Evolutionary conservation across 192 early-diverging fungal species (phyloP), one percentile per base, ranked within the genome.

Genomic region (Allomyces arbusculus): DNA sequence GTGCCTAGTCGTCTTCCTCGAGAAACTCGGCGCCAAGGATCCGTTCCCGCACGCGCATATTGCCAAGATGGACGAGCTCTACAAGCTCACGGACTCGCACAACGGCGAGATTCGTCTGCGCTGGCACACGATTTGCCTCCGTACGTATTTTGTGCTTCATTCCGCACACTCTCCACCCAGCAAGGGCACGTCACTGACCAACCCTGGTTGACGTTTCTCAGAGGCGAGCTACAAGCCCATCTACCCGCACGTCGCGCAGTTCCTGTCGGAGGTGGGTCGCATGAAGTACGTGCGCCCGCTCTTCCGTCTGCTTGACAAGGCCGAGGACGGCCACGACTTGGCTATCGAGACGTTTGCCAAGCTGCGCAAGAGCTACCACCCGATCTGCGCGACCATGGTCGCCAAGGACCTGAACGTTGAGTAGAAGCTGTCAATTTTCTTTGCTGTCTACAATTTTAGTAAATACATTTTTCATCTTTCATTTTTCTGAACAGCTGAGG

Each of bases 281-380:
- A 95, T 97, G 94, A 95, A 95, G 77, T 94, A 83, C 72, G 85
- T 88, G 5, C 75, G 90, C 16, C 91, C 91, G 26, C 75, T 98
- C 23, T 94, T 89, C 70, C 80, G 89, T 65, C 71, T 81, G 62
- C 72, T 90, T 22, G 78, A 84, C 70, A 73, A 79, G 61, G 80
- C 81, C 64, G 79, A 84, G 24, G 86, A 90, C 66, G 90, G 90
- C 3, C 71, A 74, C 24, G 76, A 83, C 23, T 68, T 96, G 45
- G 94, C 95, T 19, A 77, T 76, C 67, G 70, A 82, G 69, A 91
- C 91, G 9, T 98, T 93, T 73, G 40, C 77, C 73, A 72, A 88
- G 66, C 72, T 91, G 72, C 81, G 80, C 61, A 72, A 73, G 0
- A 91, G 91, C 69, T 99, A 97, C 71, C 95, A 99, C 64, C 95